phyloP scores from a whole-genome alignment of 2,329 filamentous ascomycete species.

The Aurifilum marmelostoma region DNA sequence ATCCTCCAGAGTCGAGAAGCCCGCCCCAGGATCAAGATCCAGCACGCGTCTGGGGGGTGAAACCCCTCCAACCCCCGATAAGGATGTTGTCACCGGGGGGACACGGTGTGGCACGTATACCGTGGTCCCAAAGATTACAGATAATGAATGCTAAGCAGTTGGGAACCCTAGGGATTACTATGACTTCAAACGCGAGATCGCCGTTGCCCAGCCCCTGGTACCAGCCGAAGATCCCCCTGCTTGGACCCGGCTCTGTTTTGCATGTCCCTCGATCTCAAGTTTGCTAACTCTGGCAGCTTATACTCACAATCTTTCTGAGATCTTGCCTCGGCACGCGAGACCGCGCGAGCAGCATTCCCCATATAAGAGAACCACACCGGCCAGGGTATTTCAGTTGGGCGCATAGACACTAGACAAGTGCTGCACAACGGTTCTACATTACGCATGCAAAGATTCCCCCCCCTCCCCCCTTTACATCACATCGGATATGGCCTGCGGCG shows the following conservation, averaged over 20 bases:
- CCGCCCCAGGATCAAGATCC: slow-evolving; percentile 14
- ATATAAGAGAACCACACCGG: neutral
- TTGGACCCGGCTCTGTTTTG: slow-evolving; percentile 29
- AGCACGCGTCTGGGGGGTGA: slow-evolving; percentile 18
- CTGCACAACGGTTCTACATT: neutral
- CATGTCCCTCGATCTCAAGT: neutral
- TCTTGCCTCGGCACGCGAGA: slow-evolving; percentile 19
- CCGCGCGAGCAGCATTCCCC: neutral
- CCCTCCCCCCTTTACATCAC: neutral
- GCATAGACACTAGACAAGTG: neutral
- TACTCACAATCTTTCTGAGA: neutral
- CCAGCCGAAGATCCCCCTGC: slow-evolving; percentile 11
- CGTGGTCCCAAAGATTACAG: slow-evolving; percentile 10
- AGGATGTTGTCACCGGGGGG: slow-evolving; percentile 14
- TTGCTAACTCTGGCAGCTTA: neutral
- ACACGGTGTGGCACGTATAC: slow-evolving; percentile 11
- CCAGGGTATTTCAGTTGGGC: neutral
- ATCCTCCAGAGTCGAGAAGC: neutral
- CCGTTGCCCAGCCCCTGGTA: slow-evolving; percentile 19
- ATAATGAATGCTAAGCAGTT: slow-evolving; percentile 4
- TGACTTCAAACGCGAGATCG: slow-evolving; percentile 23
- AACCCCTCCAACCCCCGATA: slow-evolving; percentile 19
- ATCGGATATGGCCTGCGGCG: slow-evolving; percentile 14
- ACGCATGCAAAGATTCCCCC: neutral
- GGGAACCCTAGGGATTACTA: slow-evolving; percentile 14